Base-by-base conservation (phyloP, 2,329 filamentous ascomycete species). In the Phialophora macrospora region DNA sequence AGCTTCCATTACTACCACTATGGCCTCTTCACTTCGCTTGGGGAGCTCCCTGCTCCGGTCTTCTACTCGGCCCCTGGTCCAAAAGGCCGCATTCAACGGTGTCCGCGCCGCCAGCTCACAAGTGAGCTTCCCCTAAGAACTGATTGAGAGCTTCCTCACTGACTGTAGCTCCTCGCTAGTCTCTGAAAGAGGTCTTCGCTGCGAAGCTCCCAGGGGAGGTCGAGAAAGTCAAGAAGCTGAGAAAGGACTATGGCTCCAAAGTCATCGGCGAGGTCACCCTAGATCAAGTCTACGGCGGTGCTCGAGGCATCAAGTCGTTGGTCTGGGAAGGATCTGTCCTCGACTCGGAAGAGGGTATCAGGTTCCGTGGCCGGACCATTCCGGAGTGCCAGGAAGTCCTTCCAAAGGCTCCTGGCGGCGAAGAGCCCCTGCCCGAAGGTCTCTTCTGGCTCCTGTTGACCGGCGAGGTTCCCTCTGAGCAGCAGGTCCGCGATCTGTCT, bases 361-460 rank as follows among this genome's bases (percentile, higher is more conserved):
- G 95, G 76, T 99, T 99, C 90, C 90, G 95, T 80, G 95, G 95
- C 85, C 95, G 94, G 88, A 99, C 95, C 73, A 99, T 99, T 76
- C 95, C 95, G 75, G 95, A 99, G 83, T 97, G 93, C 88, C 95
- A 98, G 87, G 85, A 97, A 82, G 84, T 97, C 76, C 92, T 99
- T 66, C 95, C 95, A 81, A 97, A 96, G 87, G 95, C 94, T 70
- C 92, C 93, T 72, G 95, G 95, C 77, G 95, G 95, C 84, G 87
- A 93, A 80, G 94, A 99, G 87, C 95, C 95, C 78, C 89, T 99
- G 64, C 95, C 95, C 68, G 95, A 99, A 87, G 93, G 94, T 87
- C 93, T 99, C 79, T 99, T 99, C 91, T 99, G 95, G 95, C 91
- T 99, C 75, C 92, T 99, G 79, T 82, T 99, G 81, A 99, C 95